Base-by-base conservation (phyloP, 495 filamentous ascomycete species). In the Trichoderma asperelloides region DNA sequence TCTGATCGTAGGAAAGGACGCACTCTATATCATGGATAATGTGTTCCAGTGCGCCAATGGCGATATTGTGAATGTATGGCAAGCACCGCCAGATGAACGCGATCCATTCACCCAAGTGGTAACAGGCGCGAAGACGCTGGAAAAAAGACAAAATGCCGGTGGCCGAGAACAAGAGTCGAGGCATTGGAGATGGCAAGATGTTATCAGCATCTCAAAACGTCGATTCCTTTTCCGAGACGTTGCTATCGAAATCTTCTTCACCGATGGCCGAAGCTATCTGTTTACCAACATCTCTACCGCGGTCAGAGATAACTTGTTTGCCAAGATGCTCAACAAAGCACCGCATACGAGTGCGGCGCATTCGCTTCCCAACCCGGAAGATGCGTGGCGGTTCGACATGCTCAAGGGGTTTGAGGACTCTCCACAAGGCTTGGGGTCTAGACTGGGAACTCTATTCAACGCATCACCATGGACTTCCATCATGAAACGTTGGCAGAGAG, bases 101-200 rank as follows among this genome's bases (percentile, higher is more conserved):
- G 95, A 98, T 73, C 91, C 93, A 2, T 98, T 97, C 71, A 87
- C 96, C 30, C 91, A 93, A 69, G 93, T 97, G 79, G 95, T 97
- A 70, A 85, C 92, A 1, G 95, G 92, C 1, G 78, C 88, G 45
- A 90, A 93, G 72, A 79, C 87, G 11, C 79, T 79, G 63, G 88
- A 91, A 41, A 86, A 82, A 69, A 78, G 78, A 1, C 77, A 81
- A 68, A 80, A 72, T 49, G 77, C 79, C 68, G 71, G 77, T 21
- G 43, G 43, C 64, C 64, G 64, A 30, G 91, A 95, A 63, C 89
- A 93, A 71, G 90, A 91, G 70, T 90, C 91, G 9, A 82, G 94
- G 69, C 90, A 89, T 75, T 98, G 95, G 96, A 90, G 88, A 68
- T 97, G 93, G 92, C 86, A 87, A 27, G 95, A 97, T 73, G 84